These are phyloP conservation scores for Tylopilus sp. DNA, from an alignment of 1,284 basidiomycete species.

Conservation along the genomic window DNA sequence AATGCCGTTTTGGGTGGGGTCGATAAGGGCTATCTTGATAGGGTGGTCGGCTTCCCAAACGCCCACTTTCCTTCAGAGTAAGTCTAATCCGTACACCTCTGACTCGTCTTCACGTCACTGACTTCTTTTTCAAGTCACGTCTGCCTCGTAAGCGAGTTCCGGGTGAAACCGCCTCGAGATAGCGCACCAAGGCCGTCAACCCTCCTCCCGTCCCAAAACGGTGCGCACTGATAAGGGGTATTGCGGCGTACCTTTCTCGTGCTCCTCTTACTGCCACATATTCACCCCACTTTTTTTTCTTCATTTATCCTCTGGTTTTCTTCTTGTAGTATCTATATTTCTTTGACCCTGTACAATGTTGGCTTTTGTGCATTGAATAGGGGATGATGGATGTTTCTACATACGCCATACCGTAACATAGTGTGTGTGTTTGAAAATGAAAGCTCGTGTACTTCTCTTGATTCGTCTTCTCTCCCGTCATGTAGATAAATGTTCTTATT, in stretches of 20 bases:
- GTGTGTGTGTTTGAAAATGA: slow-evolving; percentile 16
- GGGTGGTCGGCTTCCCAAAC: slow-evolving; percentile 96
- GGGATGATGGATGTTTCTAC: slow-evolving; percentile 17
- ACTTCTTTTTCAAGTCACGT: slow-evolving; percentile 50
- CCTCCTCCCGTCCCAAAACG: slow-evolving; percentile 24
- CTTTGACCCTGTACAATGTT: slow-evolving; percentile 26
- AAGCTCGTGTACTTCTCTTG: slow-evolving; percentile 13
- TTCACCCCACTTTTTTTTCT: slow-evolving; percentile 14
- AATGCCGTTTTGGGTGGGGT: slow-evolving; percentile 88
- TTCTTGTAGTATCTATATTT: slow-evolving; percentile 34
- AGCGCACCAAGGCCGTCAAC: slow-evolving; percentile 35
- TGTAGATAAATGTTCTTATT: too few relatives aligned
- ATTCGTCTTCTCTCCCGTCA: too few relatives aligned
- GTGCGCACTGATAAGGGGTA: slow-evolving; percentile 14
- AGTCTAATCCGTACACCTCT: slow-evolving; percentile 37
- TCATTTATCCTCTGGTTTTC: slow-evolving; percentile 30
- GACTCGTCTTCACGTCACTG: background rate
- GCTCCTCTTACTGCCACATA: slow-evolving; percentile 1
- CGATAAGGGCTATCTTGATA: slow-evolving; percentile 82
- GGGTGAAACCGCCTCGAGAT: slow-evolving; percentile 65
- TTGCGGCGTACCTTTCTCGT: background rate
- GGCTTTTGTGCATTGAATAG: slow-evolving; percentile 23
- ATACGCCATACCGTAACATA: slow-evolving; percentile 24
- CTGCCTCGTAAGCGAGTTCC: slow-evolving; percentile 66
- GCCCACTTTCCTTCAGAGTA: slow-evolving; percentile 95